These are phyloP conservation scores for Fraxinus latifolia DNA, from an alignment of 305 asterid species.

Conservation along the genomic window DNA sequence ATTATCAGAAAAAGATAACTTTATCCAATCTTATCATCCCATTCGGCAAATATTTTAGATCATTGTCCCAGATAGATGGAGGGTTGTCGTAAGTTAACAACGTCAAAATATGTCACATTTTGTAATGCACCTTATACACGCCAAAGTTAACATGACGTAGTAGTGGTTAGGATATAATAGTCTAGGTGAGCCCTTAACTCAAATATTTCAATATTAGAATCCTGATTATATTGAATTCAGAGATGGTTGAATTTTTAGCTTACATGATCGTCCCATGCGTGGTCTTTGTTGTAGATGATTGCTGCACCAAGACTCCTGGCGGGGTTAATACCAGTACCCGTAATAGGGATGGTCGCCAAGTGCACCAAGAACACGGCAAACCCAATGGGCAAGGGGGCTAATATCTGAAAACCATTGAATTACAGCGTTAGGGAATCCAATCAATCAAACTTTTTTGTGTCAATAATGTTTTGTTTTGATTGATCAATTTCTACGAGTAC, in stretches of 20 bases:
- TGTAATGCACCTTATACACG: neutral
- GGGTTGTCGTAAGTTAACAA: neutral
- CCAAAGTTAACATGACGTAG: neutral
- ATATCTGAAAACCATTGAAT: conserved; percentile 21
- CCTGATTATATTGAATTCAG: neutral
- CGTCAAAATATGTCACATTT: neutral
- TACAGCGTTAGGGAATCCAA: neutral
- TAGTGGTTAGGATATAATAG: neutral
- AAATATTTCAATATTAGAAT: neutral
- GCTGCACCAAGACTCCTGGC: conserved; percentile 46
- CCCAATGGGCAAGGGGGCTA: conserved; percentile 44
- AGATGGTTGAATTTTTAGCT: conserved; percentile 1
- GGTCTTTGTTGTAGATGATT: conserved; percentile 38
- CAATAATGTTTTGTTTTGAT: neutral
- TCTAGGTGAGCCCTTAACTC: no score
- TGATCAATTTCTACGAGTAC: neutral
- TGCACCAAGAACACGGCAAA: conserved; percentile 48
- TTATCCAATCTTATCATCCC: neutral
- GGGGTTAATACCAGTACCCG: conserved; percentile 43
- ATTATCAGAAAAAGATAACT: neutral
- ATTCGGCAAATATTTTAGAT: neutral
- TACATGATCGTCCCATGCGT: conserved; percentile 42
- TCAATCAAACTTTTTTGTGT: neutral
- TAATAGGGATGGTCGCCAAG: conserved; percentile 42
- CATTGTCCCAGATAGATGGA: neutral